Evolutionary conservation across 768 basidiomycete genomes (phyloP).

Genomic region (Russula sp.): DNA sequence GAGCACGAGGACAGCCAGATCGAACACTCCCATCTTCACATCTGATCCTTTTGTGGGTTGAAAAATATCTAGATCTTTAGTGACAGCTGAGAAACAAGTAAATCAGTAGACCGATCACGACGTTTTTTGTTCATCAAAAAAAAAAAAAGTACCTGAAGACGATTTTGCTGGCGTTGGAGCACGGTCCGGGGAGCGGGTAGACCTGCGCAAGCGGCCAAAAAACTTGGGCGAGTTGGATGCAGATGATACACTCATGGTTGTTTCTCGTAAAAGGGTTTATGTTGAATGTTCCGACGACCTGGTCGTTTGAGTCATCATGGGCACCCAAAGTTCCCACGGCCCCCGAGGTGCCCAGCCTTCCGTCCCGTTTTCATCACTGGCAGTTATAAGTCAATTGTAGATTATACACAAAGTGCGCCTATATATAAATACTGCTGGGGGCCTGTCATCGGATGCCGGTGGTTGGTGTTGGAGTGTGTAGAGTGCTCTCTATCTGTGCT

Average conservation of each 20-base stretch:
- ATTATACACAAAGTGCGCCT: conserved; percentile 22
- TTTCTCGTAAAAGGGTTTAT: neutral
- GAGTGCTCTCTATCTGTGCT: conserved; percentile 17
- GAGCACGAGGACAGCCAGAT: conserved; percentile 8
- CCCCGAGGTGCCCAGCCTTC: no score
- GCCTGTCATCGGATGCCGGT: conserved; percentile 10
- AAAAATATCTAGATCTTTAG: neutral
- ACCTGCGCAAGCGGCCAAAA: neutral
- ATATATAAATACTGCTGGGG: conserved; percentile 22
- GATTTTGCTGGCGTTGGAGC: neutral
- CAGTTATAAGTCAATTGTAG: conserved; percentile 21
- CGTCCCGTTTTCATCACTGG: neutral
- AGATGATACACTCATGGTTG: neutral
- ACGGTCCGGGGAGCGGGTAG: neutral
- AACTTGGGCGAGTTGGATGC: conserved; percentile 4
- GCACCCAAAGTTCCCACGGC: no score
- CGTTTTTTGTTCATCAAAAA: neutral
- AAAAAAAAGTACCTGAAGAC: neutral
- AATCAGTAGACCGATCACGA: neutral
- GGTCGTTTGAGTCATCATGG: no score
- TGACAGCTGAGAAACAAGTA: no score
- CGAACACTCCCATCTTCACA: neutral
- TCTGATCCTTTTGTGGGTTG: neutral
- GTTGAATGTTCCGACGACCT: neutral
- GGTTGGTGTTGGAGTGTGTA: conserved; percentile 7